Conservation (phyloP, 2,329 filamentous ascomycete species). For the Exserohilum turcica region DNA sequence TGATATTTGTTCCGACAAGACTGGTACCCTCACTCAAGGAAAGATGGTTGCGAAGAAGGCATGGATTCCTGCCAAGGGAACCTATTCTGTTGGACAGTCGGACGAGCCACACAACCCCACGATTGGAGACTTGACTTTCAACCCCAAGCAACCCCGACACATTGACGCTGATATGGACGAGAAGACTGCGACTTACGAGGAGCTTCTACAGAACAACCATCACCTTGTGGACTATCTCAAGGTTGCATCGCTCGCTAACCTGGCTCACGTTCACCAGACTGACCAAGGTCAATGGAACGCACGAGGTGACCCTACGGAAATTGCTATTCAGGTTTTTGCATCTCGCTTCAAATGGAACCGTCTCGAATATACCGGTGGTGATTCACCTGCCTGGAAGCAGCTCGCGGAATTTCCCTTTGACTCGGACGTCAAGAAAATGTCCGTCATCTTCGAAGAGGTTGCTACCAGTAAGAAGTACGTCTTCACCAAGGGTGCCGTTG, state of each 20-base stretch:
- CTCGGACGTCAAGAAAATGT: conserved; percentile 76
- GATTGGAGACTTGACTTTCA: conserved; percentile 37
- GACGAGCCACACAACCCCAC: conserved; percentile 41
- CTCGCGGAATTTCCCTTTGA: conserved; percentile 74
- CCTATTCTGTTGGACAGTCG: conserved; percentile 39
- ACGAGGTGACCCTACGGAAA: conserved; percentile 61
- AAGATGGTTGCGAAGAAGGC: conserved; percentile 44
- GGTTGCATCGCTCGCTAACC: conserved; percentile 45
- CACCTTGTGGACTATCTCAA: conserved; percentile 43
- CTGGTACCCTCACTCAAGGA: conserved; percentile 48
- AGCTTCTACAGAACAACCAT: conserved; percentile 1
- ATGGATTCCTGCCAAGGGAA: conserved; percentile 43
- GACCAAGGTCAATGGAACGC: conserved; percentile 34
- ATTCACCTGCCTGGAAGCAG: conserved; percentile 32
- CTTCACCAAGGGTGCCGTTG: conserved; percentile 71
- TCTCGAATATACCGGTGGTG: conserved; percentile 3
- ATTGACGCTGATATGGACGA: conserved; percentile 7
- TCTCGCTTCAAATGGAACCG: conserved; percentile 65
- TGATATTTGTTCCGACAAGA: conserved; percentile 60
- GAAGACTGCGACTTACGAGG: conserved; percentile 2
- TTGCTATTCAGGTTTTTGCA: conserved; percentile 75
- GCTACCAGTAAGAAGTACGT: conserved; percentile 51
- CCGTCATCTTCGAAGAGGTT: conserved; percentile 62
- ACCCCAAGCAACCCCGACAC: conserved; percentile 19
- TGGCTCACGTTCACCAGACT: conserved; percentile 5